Percentiles rank a stretch among this genome's conserved stretches.
Evolutionary conservation across 208 protist species (phyloP).

Genomic region (Leishmania martiniquensis): DNA sequence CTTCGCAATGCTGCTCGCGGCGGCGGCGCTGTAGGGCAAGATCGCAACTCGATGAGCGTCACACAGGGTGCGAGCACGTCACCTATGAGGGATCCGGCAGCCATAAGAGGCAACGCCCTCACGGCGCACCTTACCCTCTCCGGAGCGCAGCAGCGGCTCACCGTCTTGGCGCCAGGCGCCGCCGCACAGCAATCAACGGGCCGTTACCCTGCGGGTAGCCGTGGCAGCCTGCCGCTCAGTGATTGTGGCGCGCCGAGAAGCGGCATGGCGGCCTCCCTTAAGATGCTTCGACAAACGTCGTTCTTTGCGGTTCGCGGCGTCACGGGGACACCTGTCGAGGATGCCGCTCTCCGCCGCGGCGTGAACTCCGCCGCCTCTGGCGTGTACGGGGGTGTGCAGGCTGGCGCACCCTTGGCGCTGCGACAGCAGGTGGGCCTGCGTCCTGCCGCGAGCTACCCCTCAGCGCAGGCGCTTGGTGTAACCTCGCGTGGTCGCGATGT

Average conservation of each 20-base stretch:
- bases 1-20: conserved; percentile 51
- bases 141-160: neutral
- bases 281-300: conserved; percentile 35
- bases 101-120: conserved; percentile 10
- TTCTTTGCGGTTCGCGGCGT: conserved; percentile 69
- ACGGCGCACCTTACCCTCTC: conserved; percentile 13
- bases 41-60: neutral
- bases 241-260: neutral
- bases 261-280: conserved; percentile 23
- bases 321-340: conserved; percentile 52
- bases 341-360: conserved; percentile 23
- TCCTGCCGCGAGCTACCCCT: conserved; percentile 29
- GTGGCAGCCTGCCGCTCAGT: neutral
- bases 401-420: conserved; percentile 44
- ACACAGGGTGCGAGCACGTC: neutral
- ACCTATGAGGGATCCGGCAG: neutral
- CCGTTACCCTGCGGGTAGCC: neutral
- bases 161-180: neutral
- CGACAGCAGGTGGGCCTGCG: conserved; percentile 21
- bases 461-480: conserved; percentile 45
- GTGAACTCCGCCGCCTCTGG: conserved; percentile 24
- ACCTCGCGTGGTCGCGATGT: conserved; percentile 55
- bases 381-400: conserved; percentile 56
- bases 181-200: neutral
- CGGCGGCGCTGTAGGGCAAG: neutral